phyloP scores from a whole-genome alignment of 2,329 filamentous ascomycete genomes.

The Allantophomopsis lycopodina region DNA sequence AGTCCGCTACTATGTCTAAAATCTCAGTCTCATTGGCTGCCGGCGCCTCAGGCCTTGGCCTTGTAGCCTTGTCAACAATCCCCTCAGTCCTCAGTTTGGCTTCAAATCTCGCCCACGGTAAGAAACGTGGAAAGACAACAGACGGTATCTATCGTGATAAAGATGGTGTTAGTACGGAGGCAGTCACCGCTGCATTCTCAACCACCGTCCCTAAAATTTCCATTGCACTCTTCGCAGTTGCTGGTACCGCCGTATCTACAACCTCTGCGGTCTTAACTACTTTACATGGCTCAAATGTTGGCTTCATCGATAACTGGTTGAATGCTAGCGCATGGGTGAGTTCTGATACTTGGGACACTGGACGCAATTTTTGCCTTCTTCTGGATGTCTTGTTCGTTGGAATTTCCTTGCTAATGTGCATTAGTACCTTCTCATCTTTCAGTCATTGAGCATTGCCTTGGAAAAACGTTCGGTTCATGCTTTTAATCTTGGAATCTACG shows the following conservation, averaged over 20 bases:
- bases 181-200: slow-evolving; percentile 48
- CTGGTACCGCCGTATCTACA: slow-evolving; percentile 41
- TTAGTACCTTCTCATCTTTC: slow-evolving; percentile 36
- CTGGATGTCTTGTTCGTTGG: slow-evolving; percentile 1
- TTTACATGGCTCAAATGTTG: slow-evolving; percentile 17
- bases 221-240: slow-evolving; percentile 36
- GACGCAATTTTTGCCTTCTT: slow-evolving; percentile 6
- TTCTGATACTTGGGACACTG: not conserved
- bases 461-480: slow-evolving; percentile 34
- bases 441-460: slow-evolving; percentile 33
- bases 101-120: slow-evolving; percentile 16
- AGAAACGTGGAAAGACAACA: slow-evolving; percentile 14
- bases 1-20: not conserved
- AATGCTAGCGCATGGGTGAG: slow-evolving; percentile 46
- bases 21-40: slow-evolving; percentile 10
- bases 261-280: slow-evolving; percentile 39
- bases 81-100: slow-evolving; percentile 22
- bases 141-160: slow-evolving; percentile 47
- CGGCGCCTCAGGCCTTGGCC: slow-evolving; percentile 16
- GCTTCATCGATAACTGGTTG: slow-evolving; percentile 45
- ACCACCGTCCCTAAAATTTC: slow-evolving; percentile 39
- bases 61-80: slow-evolving; percentile 22
- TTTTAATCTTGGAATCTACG: slow-evolving; percentile 38
- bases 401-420: slow-evolving; percentile 1
- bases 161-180: slow-evolving; percentile 54